Percentiles rank a stretch among this genome's conserved stretches.
Conservation (phyloP, 2,329 filamentous ascomycete species). For the Trichoderma sp. region DNA sequence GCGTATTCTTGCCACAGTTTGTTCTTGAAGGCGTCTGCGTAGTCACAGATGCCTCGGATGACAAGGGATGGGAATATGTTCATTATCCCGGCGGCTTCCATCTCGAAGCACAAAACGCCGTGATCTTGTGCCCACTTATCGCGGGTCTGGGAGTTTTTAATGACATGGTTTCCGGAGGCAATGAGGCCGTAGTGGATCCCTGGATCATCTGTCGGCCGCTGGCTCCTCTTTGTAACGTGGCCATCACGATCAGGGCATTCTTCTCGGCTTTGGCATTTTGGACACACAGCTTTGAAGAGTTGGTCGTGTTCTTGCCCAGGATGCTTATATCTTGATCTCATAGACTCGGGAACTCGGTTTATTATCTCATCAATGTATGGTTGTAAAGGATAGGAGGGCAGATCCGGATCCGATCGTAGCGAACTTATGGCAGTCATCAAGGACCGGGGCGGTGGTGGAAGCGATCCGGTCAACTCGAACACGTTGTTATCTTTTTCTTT, state of each 20-base stretch:
- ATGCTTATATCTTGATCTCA: neutral
- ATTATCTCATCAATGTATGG: neutral
- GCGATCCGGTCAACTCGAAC: neutral
- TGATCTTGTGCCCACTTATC: neutral
- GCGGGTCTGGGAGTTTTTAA: neutral
- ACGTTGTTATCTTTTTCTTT: neutral
- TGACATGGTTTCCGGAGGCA: neutral
- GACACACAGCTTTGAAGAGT: neutral
- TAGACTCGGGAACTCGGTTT: neutral
- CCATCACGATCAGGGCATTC: neutral
- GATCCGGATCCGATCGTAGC: neutral
- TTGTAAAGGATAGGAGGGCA: neutral
- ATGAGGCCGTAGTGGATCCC: neutral
- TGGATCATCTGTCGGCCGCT: neutral
- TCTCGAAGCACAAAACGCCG: slow-evolving; percentile 28
- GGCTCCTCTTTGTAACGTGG: neutral
- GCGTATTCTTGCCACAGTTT: slow-evolving; percentile 42
- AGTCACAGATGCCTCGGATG: slow-evolving; percentile 44
- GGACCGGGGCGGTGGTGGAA: neutral
- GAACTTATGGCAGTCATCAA: neutral
- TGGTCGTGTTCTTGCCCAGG: neutral
- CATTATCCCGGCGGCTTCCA: slow-evolving; percentile 36
- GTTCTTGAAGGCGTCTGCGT: slow-evolving; percentile 43
- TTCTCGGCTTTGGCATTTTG: neutral
- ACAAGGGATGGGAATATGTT: slow-evolving; percentile 37